These are phyloP conservation scores for Vigna angularis DNA, from an alignment of 306 rosid genomes.

Conservation along the genomic window DNA sequence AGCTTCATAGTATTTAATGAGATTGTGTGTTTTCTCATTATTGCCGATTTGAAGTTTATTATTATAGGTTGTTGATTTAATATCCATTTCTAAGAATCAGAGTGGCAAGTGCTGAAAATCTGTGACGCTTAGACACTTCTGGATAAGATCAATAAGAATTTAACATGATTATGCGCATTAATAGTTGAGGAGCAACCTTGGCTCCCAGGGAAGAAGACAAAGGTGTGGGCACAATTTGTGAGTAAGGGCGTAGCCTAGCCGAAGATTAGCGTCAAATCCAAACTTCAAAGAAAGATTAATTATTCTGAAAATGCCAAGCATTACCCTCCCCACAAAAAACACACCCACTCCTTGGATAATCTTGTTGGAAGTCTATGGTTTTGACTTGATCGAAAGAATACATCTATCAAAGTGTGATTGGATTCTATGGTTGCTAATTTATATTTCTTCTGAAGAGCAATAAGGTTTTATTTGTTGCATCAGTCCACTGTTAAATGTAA, in stretches of 20 bases:
- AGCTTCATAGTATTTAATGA: neutral
- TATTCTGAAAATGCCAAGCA: neutral
- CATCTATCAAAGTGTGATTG: neutral
- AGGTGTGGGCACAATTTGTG: neutral
- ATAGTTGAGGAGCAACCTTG: neutral
- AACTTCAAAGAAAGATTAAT: neutral
- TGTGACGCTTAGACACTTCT: neutral
- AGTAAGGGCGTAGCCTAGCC: neutral
- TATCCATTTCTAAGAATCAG: constrained; percentile 2
- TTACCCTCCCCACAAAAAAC: neutral
- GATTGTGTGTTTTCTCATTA: neutral
- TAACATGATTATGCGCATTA: neutral
- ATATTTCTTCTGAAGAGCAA: constrained; percentile 9
- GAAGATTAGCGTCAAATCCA: too few species aligned
- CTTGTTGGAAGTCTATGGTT: neutral
- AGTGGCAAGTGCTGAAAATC: neutral
- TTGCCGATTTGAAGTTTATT: neutral
- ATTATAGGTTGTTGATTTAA: neutral
- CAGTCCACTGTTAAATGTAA: constrained; percentile 1
- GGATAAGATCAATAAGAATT: neutral
- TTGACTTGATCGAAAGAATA: constrained; percentile 1
- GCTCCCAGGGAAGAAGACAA: neutral
- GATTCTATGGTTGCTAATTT: constrained; percentile 10
- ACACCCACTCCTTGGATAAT: too few species aligned
- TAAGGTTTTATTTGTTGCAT: constrained; percentile 6